Base-by-base conservation (phyloP, 805 yeast genomes). In the Scheffersomyces amazonensis region DNA sequence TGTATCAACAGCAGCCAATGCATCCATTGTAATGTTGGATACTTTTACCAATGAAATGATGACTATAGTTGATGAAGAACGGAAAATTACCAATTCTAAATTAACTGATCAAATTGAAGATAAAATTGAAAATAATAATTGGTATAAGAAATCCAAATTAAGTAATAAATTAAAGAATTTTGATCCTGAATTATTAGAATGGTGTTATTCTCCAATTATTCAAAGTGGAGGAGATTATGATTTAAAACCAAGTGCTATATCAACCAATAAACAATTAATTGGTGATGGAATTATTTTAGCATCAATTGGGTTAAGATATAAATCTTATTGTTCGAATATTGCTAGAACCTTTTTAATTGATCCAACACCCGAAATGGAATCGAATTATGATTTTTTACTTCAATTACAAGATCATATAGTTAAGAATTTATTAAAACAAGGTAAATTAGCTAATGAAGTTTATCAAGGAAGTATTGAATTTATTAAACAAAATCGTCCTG, bases 171-270 rank as follows among this genome's bases (percentile, higher is more conserved):
- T 78, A 34, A 53, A 53, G 28, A 91, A 84, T 38, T 83, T 89
- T 44, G 95, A 88, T 52, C 69, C 83, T 4, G 80, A 78, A 44
- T 76, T 80, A 46, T 65, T 91, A 16, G 98, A 91, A 58, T 91
- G 97, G 96, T 86, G 95, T 48, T 88, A 87, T 60, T 80, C 89
- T 39, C 97, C 98, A 20, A 86, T 89, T 36, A 75, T 89, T 37
- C 95, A 88, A 65, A 83, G 95, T 49, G 95, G 95, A 38, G 88
- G 87, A 24, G 79, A 80, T 39, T 90, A 81, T 54, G 96, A 89
- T 60, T 69, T 90, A 54, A 81, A 76, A 52, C 90, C 95, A 31
- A 81, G 91, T 40, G 96, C 95, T 1, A 78, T 81, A 40, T 83
- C 96, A 1, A 77, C 78, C 36, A 75, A 78, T 42, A 76, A 78